These are phyloP conservation scores for Leishmania guyanensis DNA, from an alignment of 208 protist species.

Conservation along the genomic window DNA sequence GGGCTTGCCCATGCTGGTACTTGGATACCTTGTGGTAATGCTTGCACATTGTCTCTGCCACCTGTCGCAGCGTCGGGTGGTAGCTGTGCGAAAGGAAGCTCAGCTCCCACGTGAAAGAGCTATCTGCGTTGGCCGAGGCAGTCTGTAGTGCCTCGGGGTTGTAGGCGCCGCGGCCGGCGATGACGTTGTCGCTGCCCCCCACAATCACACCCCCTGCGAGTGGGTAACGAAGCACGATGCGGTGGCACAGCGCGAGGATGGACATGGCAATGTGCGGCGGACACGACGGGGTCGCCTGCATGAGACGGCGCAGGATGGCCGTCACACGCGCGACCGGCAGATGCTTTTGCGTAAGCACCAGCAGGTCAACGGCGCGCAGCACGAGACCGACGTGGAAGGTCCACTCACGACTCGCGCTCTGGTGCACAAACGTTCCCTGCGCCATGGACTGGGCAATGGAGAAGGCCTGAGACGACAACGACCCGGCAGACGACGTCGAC, in stretches of 20 bases:
- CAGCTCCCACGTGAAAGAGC: slow-evolving; percentile 91
- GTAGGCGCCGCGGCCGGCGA: slow-evolving; percentile 84
- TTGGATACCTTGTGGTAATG: slow-evolving; percentile 87
- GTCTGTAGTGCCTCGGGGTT: slow-evolving; percentile 88
- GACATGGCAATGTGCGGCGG: slow-evolving; percentile 88
- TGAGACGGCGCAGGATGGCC: slow-evolving; percentile 82
- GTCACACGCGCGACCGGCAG: slow-evolving; percentile 82
- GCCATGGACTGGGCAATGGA: slow-evolving; percentile 93
- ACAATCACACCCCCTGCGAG: slow-evolving; percentile 79
- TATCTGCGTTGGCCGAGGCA: slow-evolving; percentile 79
- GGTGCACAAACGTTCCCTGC: slow-evolving; percentile 71
- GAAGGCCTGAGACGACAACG: slow-evolving; percentile 90
- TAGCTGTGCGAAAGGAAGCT: slow-evolving; percentile 73
- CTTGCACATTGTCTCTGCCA: slow-evolving; percentile 78
- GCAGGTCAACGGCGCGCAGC: slow-evolving; percentile 85
- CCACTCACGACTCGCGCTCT: slow-evolving; percentile 86
- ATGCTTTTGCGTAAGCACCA: slow-evolving; percentile 92
- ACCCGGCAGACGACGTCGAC: slow-evolving; percentile 85
- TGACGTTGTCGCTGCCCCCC: slow-evolving; percentile 89
- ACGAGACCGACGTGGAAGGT: slow-evolving; percentile 89
- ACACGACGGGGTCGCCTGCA: slow-evolving; percentile 66
- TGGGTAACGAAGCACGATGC: slow-evolving; percentile 83
- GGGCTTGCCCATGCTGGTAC: slow-evolving; percentile 82
- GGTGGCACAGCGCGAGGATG: slow-evolving; percentile 79
- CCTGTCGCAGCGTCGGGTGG: slow-evolving; percentile 85